Base-by-base conservation (phyloP, 2,329 filamentous ascomycete genomes). In the Colletotrichum kahawae region DNA sequence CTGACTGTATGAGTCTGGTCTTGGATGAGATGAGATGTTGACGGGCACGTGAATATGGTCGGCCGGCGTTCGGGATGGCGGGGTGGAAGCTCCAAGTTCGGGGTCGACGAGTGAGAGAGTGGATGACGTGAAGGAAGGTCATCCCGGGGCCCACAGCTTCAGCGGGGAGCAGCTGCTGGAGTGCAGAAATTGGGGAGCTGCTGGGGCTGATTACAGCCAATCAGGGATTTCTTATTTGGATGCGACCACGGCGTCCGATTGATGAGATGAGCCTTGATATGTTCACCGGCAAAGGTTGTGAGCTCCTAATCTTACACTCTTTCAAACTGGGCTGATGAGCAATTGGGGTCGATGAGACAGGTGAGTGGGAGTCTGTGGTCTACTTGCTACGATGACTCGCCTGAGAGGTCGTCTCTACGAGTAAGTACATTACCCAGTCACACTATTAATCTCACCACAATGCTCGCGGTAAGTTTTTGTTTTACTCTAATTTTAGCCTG, bases 41-140 rank as follows among this genome's bases (percentile, higher is more conserved):
- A 7, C 18, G 43, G 43, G 5, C 43, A 51, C 10, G 43, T 51
- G 43, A 51, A 21, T 48, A 13, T 51, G 43, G n/a, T 51, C n/a
- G 43, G 43, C 59, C 31, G 64, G 48, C 14, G 27, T 67, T 36
- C 27, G 48, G 18, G 48, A 27, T 67, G 64, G 64, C 56, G 48
- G 64, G 64, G 64, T 57, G n/a, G 12, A 31, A 62, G 29, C 14
- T 62, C 57, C 0, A 38, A 43, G 60, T 6, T 36, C 18, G 31
- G 33, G 18, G 18, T 38, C 7, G 38, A 38, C 34, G 29, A 51
- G n/a, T 60, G 56, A 34, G 27, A 21, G 29, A 1, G 36, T 54
- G 31, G 27, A 70, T 69, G 67, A 69, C 56, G 67, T 69, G 67
- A 65, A 24, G 66, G 54, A 29, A 34, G 9, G 48, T 62, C n/a